Evolutionary conservation across 2,329 filamentous ascomycete species (phyloP).

Genomic region (Chaetomium sp.): DNA sequence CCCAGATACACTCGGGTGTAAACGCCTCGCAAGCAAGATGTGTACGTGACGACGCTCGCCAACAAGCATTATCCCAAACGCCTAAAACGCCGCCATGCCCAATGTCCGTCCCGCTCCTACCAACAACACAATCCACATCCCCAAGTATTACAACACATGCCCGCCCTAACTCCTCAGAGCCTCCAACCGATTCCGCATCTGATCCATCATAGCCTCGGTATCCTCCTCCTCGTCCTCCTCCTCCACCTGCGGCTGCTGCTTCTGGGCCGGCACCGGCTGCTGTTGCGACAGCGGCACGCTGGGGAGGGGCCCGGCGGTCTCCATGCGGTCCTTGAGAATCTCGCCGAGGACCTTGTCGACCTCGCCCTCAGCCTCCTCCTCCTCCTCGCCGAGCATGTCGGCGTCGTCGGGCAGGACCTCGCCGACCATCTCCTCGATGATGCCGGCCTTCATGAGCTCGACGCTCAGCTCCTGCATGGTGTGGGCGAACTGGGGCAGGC

Average conservation of each 20-base stretch:
- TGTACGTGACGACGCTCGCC: not conserved
- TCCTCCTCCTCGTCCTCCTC: constrained; percentile 78
- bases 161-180: constrained; percentile 70
- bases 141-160: not conserved
- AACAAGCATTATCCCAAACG: constrained; percentile 4
- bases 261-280: constrained; percentile 53
- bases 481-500: constrained; percentile 79
- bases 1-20: not conserved
- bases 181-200: constrained; percentile 91
- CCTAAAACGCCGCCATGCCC: constrained; percentile 15
- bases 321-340: constrained; percentile 80
- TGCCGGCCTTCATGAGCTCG: constrained; percentile 90
- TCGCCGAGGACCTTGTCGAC: constrained; percentile 93
- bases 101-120: constrained; percentile 1
- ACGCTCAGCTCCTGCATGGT: constrained; percentile 87
- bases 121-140: not conserved
- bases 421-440: constrained; percentile 96
- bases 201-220: constrained; percentile 85
- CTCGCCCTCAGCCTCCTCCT: constrained; percentile 75
- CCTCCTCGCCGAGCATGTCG: constrained; percentile 66
- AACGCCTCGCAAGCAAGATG: not conserved
- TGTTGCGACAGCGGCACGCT: constrained; percentile 57
- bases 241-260: constrained; percentile 51
- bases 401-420: constrained; percentile 79
- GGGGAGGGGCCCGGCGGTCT: constrained; percentile 61